Evolutionary conservation across 257 asterid species (phyloP).

Genomic region (Ligustrum vulgare): DNA sequence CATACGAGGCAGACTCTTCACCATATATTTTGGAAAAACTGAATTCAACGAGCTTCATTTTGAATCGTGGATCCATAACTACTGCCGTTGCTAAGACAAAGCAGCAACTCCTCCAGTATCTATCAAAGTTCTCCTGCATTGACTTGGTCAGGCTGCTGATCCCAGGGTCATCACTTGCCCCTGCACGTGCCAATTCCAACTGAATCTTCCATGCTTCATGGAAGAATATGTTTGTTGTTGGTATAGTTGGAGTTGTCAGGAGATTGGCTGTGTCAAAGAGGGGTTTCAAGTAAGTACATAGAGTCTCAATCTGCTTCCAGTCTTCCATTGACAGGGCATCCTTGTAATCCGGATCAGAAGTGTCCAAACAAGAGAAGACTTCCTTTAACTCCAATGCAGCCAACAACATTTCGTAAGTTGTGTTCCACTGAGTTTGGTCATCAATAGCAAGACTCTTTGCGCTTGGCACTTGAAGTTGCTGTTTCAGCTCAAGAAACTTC

Average conservation of each 20-base stretch:
- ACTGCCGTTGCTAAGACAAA: constrained; percentile 82
- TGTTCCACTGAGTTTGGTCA: constrained; percentile 81
- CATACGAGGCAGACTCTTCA: constrained; percentile 59
- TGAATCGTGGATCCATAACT: constrained; percentile 96
- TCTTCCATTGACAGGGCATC: constrained; percentile 61
- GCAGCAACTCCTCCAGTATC: constrained; percentile 81
- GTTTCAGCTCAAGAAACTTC: constrained; percentile 74
- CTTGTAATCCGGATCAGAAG: constrained; percentile 75
- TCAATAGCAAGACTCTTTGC: constrained; percentile 68
- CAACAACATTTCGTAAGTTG: constrained; percentile 84
- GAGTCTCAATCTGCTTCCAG: constrained; percentile 74
- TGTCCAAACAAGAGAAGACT: constrained; percentile 82
- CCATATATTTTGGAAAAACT: constrained; percentile 80
- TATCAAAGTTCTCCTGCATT: constrained; percentile 79
- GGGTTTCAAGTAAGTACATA: constrained; percentile 64
- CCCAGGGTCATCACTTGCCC: constrained; percentile 64
- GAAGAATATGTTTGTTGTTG: constrained; percentile 78
- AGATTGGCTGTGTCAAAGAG: constrained; percentile 77
- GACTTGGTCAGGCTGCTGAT: constrained; percentile 53
- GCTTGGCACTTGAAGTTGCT: constrained; percentile 91
- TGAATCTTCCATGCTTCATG: constrained; percentile 98
- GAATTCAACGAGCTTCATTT: constrained; percentile 89
- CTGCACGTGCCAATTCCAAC: constrained; percentile 74
- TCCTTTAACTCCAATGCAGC: constrained; percentile 83
- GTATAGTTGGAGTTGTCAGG: constrained; percentile 48